Evolutionary conservation across 2,329 filamentous ascomycete species (phyloP), one percentile per base, ranked within the genome.

Genomic region (Elsinoe arachidis): DNA sequence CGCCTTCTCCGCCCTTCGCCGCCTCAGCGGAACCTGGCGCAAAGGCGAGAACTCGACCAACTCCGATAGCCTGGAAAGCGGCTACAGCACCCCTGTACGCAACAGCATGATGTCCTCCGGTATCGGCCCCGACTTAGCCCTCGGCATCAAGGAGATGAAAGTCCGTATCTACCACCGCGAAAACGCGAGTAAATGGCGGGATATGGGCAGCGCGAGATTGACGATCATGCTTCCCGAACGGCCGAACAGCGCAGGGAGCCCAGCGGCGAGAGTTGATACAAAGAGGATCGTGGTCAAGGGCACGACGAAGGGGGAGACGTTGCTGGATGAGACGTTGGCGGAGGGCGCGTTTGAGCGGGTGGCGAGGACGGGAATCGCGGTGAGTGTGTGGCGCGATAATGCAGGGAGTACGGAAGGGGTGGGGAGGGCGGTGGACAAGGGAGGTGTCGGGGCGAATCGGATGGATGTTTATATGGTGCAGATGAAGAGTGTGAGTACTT

Each of bases 161-260:
- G 88, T 96, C 64, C 81, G 90, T 35, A 80, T 97, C 11, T 96
- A 97, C 69, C 78, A 88, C 51, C 84, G 92, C 52, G 86, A 90
- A 59, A 76, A 76, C 9, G 77, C 81, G 1, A 83, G 83, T 52
- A 92, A 92, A 69, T 99, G 93, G 93, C 85, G 90, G 60, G 91
- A 97, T 68, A 84, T 91, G 75, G 92, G 93, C 62, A 85, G 88
- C 64, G 95, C 90, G 60, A 79, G 84, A 37, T 75, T 99, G 59
- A 89, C 87, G 14, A 90, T 99, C 65, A 84, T 90, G 68, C 82
- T 84, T 15, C 87, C 89, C n/a, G 85, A 78, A 54, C 69, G 71
- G 15, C 58, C 67, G 49, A 19, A 15, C 12, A 46, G 41, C 21
- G 15, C 14, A 14, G 49, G 49, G 4, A 46, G 38, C 26, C 33